Percentiles rank a stretch among this genome's conserved stretches.
Evolutionary conservation across 139 green algal species (phyloP).

Genomic region (Gonium pectorale): DNA sequence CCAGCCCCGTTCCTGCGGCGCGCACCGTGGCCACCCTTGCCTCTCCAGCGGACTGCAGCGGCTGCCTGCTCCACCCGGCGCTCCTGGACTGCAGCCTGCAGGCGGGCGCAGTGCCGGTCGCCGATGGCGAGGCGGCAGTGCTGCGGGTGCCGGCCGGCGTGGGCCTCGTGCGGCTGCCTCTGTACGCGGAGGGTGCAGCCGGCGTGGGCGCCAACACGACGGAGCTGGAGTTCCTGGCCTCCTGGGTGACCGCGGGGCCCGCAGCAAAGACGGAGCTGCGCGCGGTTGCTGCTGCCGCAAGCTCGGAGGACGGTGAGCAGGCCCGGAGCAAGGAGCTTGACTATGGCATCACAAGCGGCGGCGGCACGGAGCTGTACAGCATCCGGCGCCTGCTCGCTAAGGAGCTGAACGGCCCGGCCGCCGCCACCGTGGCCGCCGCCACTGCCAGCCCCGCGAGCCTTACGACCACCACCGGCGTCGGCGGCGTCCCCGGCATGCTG

Average conservation of each 20-base stretch:
- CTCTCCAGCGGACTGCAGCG: slow-evolving; percentile 2
- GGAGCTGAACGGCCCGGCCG: not conserved
- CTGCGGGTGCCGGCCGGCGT: slow-evolving; percentile 50
- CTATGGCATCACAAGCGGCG: slow-evolving; percentile 4
- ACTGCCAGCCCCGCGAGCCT: not conserved
- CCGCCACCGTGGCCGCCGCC: not conserved
- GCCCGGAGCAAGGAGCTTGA: not conserved
- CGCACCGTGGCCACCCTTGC: slow-evolving; percentile 1
- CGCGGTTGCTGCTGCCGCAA: not conserved
- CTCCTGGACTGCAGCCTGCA: slow-evolving; percentile 71
- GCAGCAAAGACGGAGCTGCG: no score
- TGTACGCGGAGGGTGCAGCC: slow-evolving; percentile 64
- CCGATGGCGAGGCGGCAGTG: not conserved
- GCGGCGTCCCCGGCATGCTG: slow-evolving; percentile 10
- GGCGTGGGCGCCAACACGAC: slow-evolving; percentile 67
- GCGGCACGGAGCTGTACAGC: not conserved
- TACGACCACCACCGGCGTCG: not conserved
- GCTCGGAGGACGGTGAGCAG: no score
- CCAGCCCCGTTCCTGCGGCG: no score
- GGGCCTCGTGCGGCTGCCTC: slow-evolving; percentile 13
- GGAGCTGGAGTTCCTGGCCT: slow-evolving; percentile 67
- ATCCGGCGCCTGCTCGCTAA: slow-evolving; percentile 34
- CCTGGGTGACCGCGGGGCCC: not conserved
- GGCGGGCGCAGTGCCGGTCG: slow-evolving; percentile 59
- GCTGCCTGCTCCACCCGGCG: slow-evolving; percentile 60